A percentile compares a stretch with the other conserved stretches of the same genome.
phyloP scores from a whole-genome alignment of 2,329 filamentous ascomycete genomes.

The Sporothrix luriei region DNA sequence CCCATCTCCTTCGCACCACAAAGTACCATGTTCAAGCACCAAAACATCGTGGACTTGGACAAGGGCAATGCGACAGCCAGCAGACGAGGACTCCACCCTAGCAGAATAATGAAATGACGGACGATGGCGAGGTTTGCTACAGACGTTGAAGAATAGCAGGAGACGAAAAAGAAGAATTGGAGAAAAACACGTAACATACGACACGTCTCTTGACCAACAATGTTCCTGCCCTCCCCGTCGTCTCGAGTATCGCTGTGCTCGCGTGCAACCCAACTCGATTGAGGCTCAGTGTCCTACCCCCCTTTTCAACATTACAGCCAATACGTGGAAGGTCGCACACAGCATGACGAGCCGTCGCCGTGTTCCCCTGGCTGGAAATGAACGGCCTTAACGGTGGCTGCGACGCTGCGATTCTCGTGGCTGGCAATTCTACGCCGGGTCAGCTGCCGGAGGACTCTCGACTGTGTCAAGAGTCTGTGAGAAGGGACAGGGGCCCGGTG shows the following conservation, averaged over 20 bases:
- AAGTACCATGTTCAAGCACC: not conserved
- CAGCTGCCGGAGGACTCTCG: not conserved
- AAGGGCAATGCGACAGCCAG: not conserved
- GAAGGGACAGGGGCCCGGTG: not conserved
- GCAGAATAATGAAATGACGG: not conserved
- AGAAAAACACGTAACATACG: too few species aligned
- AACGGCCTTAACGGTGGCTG: not conserved
- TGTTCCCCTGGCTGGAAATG: slow-evolving; percentile 15
- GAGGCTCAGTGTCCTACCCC: not conserved
- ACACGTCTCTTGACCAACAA: not conserved
- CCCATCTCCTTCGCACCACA: not conserved
- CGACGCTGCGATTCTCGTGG: slow-evolving; percentile 4
- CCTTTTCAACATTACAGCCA: not conserved
- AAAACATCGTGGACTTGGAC: not conserved
- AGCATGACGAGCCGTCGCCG: slow-evolving; percentile 11
- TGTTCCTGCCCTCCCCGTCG: not conserved
- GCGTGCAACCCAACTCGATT: not conserved
- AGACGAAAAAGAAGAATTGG: too few species aligned
- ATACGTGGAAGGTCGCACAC: not conserved
- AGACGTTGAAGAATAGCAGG: too few species aligned
- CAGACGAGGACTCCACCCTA: not conserved
- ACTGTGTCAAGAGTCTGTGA: not conserved
- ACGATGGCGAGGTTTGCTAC: not conserved
- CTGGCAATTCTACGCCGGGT: not conserved
- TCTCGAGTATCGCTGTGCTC: slow-evolving; percentile 2